Base-by-base conservation (phyloP, 495 filamentous ascomycete species). In the Hypoxylon intermedium region DNA sequence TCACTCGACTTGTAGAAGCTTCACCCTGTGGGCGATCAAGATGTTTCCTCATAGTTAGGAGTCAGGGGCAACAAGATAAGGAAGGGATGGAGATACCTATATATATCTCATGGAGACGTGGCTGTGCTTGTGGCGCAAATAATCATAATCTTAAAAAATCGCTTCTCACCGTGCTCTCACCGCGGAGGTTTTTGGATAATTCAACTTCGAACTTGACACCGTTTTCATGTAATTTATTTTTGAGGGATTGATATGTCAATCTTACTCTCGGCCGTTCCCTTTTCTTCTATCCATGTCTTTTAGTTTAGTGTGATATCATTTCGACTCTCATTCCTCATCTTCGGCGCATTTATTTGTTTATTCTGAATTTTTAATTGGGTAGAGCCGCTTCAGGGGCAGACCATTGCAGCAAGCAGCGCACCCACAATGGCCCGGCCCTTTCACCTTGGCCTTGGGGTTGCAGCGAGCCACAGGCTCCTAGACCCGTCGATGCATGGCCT, bases 171-270 rank as follows among this genome's bases (percentile, higher is more conserved):
- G n/a, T n/a, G n/a, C n/a, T 34, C 47, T 63, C 19, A 52, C 53
- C 53, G 53, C 7, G 24, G 24, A 38, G n/a, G 34, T 62, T 37
- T 53, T 38, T 21, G 1, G 15, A 49, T 42, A 30, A 28, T 34
- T 38, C 28, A 50, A 23, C 59, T 38, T 15, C 23, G 19, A 11
- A 30, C 37, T 51, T 42, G 16, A 9, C 11, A n/a, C 11, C 15
- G 30, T 38, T 4, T 42, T 15, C 33, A 30, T 44, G 33, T 53
- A 45, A 55, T 45, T 30, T 53, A 68, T 47, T 31, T n/a, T 45
- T 12, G 68, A 65, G 38, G 63, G 63, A 68, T 74, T 75, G 51
- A 69, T 72, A 58, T 79, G 73, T 9, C 69, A 67, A 37, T 76
- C 24, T 36, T 21, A 31, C 21, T 36, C 21, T 53, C 30, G 13